Evolutionary conservation across 495 filamentous ascomycete species (phyloP), one percentile per base, ranked within the genome.

Genomic region (Pseudotulostoma volvatum): DNA sequence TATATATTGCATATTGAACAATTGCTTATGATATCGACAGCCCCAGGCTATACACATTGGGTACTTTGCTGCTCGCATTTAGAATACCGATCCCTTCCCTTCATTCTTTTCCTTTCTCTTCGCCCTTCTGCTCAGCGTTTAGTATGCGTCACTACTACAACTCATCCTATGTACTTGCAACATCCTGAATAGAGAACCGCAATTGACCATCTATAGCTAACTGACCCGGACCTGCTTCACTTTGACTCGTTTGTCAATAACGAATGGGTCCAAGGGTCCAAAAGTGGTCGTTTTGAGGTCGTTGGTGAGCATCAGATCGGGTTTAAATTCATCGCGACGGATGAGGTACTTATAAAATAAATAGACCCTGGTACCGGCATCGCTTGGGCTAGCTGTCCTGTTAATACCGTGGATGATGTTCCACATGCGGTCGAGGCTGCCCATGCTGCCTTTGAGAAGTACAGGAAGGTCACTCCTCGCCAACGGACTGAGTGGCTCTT

Each of bases 361-460:
- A 15, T 23, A 66, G 79, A 84, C 47, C 79, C 79, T 13, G 79
- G 77, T 33, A 77, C 63, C 36, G 70, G 73, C 41, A 59, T 71
- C 36, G 48, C 70, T 8, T 84, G 75, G 68, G 73, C 76, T 23
- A 71, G 71, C 41, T 75, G 71, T 41, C 74, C 79, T 16, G 63
- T 64, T 47, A 75, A 68, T 55, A 59, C 61, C 16, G 61, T 64
- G 18, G 66, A 71, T 17, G 79, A 83, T 51, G 75, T 80, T 20
- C 63, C 74, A 30, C 53, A 50, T 3, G 72, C 77, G 1, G 74
- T 80, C 7, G 48, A 72, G 45, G 56, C 67, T 18, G 68, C 78
- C 1, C 64, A 79, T 36, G 47, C 50, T 16, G 74, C 76, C 7
- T 84, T 82, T 50, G 55, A 73, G 41, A 48, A 44, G n/a, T 84